Base-by-base conservation (phyloP, 352 stramenopile species). In the Phytophthora litchii region DNA sequence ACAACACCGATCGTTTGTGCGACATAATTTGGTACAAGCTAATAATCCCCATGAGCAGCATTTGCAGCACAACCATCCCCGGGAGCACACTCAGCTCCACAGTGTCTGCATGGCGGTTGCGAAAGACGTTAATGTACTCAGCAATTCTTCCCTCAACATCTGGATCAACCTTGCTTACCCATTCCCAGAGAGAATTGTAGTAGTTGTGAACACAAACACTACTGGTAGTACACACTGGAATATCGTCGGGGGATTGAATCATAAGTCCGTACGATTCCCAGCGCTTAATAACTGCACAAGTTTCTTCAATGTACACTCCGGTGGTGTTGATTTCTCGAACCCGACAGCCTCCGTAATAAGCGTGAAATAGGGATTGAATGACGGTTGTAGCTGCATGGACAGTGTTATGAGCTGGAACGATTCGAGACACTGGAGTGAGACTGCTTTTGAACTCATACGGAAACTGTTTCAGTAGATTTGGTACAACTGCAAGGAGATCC, bases 141-240 rank as follows among this genome's bases (percentile, higher is more conserved):
- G 37, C 25, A 27, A 57, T 42, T 13, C 52, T 13, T 1, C 41
- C 43, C 3, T 51, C 29, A 27, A 38, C 36, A 3, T 8, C 14
- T 1, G 42, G 17, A 16, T 65, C 37, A 3, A 57, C 8, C 13
- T 61, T n/a, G 14, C 31, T 53, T 3, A 67, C 19, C 51, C 60
- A 67, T 44, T 72, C 57, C 63, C 63, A 72, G 3, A 67, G 52
- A 10, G 63, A 72, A 23, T 64, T 67, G 35, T 67, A 67, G 50
- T 64, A 67, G 27, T 68, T 72, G 36, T 64, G 63, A 6, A 70
- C 40, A 31, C 54, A 65, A 7, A 72, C 34, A 17, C 45, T 51
- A 0, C 36, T 37, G 5, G 50, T 67, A 11, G 40, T 64, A 8
- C 54, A 69, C 13, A 49, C 53, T 1, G 60, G 53, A 25, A 64